Base-by-base conservation (phyloP, 305 asterid genomes). In the Fraxinus floribunda region DNA sequence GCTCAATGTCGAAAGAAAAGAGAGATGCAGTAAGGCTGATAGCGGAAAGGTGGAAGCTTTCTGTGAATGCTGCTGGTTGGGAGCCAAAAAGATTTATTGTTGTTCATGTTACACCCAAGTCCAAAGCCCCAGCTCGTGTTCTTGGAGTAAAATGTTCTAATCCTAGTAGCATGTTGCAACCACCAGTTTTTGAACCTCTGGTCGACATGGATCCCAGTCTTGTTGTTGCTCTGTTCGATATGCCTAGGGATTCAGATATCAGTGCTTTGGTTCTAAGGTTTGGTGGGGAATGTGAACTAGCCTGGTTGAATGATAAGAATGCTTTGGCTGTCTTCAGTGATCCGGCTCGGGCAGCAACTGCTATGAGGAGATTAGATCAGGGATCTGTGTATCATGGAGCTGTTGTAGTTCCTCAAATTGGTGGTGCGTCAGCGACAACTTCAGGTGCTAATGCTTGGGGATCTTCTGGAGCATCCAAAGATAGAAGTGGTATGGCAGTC, bases 161-260 rank as follows among this genome's bases (percentile, higher is more conserved):
- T 18, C 87, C 92, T 6, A 74, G 91, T 82, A 87, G 75, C 90
- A 83, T 88, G 44, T 38, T 38, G 44, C 44, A 38, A 38, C 44
- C 44, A 2, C 93, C 95, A 0, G 75, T 80, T 60, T 94, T 89
- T 81, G 98, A 95, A 79, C 90, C 97, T 74, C 79, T 89, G 78
- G 91, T 95, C 15, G 99, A 95, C 91, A 94, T 94, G 98, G 99
- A 95, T 85, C 99, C 99, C 24, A 89, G 98, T 83, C 98, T 94
- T 52, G 99, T 95, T 18, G 98, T 95, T 84, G 92, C 94, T 62
- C 79, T 95, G 34, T 94, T 94, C 26, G 97, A 95, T 87, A 74
- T 95, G 84, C 99, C 99, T 4, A 87, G 99, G 87, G 99, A 95
- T 78, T 95, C 97, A 13, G 98, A 94, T 85, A 90, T 95, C n/a